Evolutionary conservation across 1,139 yeast genomes (phyloP), one percentile per base, ranked within the genome.

Genomic region (Suhomyces wounanorum): DNA sequence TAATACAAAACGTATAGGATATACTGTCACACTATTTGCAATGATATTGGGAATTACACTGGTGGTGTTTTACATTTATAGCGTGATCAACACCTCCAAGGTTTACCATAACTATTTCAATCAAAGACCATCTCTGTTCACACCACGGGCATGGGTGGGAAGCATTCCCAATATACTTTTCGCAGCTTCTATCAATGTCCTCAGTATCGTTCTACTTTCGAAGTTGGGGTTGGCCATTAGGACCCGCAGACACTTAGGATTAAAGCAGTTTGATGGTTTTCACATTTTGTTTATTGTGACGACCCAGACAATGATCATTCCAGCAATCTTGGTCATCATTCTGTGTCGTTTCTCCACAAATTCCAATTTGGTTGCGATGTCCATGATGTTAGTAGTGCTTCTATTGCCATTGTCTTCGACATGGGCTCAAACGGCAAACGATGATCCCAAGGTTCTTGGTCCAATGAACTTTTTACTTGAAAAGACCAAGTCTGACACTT

Each of bases 351-450:
- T 59, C 17, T 48, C 52, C 6, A 49, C 52, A 33, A 52, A 50
- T 40, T 60, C 66, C 17, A 55, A 54, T 1, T 55, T 69, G 14
- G 40, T 55, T 21, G 48, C 66, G 42, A 55, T 72, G 11, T 65
- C 72, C 46, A 52, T 66, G 17, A 57, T 74, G 16, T 51, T 75
- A 5, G 68, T 72, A 13, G 87, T 87, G 0, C 63, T 89, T 33
- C 86, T 91, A 8, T 72, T 91, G 49, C 97, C 97, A 1, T 69
- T 91, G 46, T 84, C 96, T 0, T 84, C 96, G 0, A 79, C 90
- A 78, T 91, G 97, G 97, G 96, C 97, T 1, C 68, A 80, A 3
- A 68, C 84, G n/a, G 77, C 83, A 2, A 82, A 82, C 57, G 78
- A 77, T 48, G 55, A 71, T 1, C 63, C 78, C 7, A 51, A 72